Evolutionary conservation across 1,284 basidiomycete genomes (phyloP).

Genomic region (Singerocomus rubriflavus): DNA sequence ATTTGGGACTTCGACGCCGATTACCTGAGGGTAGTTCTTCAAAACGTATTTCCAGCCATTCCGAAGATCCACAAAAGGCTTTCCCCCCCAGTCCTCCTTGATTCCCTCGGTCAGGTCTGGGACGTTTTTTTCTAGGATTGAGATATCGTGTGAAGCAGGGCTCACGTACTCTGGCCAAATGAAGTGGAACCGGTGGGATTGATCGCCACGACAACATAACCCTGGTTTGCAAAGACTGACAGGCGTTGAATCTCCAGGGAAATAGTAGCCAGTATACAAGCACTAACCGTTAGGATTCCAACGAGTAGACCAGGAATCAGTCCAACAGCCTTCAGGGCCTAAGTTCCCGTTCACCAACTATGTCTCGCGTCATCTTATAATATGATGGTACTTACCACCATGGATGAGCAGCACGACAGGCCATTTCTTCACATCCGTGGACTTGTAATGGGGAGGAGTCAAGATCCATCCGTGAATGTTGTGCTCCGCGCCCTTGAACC

Average conservation of each 20-base stretch:
- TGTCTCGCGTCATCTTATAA: background rate
- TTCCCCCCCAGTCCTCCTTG: constrained; percentile 79
- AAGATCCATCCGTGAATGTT: constrained; percentile 81
- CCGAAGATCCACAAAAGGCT: constrained; percentile 78
- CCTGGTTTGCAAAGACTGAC: constrained; percentile 74
- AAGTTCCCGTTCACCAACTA: constrained; percentile 8
- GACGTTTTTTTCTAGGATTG: constrained; percentile 4
- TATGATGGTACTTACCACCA: constrained; percentile 45
- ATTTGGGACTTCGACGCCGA: background rate
- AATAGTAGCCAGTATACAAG: background rate
- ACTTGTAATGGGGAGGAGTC: constrained; percentile 73
- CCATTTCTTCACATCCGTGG: constrained; percentile 68
- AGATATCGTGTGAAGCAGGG: background rate
- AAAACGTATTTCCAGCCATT: constrained; percentile 75
- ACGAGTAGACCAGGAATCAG: constrained; percentile 78
- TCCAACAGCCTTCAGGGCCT: constrained; percentile 80
- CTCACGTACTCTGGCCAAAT: constrained; percentile 71
- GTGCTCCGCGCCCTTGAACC: constrained; percentile 78
- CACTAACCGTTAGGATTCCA: constrained; percentile 82
- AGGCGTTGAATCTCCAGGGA: background rate
- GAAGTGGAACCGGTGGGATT: constrained; percentile 90
- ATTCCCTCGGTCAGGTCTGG: constrained; percentile 81
- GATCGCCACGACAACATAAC: constrained; percentile 81
- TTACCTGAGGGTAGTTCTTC: constrained; percentile 68
- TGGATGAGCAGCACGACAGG: constrained; percentile 75